Evolutionary conservation across 345 rosid species (phyloP).

Genomic region (Eucalyptus pauciflora): DNA sequence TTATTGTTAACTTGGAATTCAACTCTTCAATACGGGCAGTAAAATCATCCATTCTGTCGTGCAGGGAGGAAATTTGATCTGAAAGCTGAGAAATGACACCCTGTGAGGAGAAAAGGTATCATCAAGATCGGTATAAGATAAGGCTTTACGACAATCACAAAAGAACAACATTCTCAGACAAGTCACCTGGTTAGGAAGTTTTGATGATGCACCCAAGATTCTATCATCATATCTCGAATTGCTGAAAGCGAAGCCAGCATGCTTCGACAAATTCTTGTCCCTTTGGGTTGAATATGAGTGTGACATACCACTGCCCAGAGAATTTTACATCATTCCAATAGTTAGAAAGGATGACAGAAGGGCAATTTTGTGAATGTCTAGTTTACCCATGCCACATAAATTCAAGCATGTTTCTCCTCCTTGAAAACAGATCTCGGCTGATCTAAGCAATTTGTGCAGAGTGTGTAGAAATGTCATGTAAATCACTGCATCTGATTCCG

Average conservation of each 20-base stretch:
- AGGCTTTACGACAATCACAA: not conserved
- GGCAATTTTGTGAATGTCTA: not conserved
- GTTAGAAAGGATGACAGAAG: not conserved
- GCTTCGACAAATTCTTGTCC: slow-evolving; percentile 54
- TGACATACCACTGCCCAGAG: slow-evolving; percentile 61
- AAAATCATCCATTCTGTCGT: slow-evolving; percentile 93
- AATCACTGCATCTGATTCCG: not conserved
- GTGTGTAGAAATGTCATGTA: not conserved
- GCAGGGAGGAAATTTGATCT: slow-evolving; percentile 77
- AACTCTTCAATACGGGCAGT: slow-evolving; percentile 66
- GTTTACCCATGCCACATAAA: not conserved
- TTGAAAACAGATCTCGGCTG: not conserved
- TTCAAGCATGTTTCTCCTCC: not conserved
- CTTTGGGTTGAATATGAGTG: slow-evolving; percentile 81
- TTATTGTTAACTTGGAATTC: slow-evolving; percentile 44
- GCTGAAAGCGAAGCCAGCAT: slow-evolving; percentile 20
- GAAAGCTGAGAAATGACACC: slow-evolving; percentile 75
- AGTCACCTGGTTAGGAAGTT: slow-evolving; percentile 47
- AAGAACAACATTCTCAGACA: not conserved
- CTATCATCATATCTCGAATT: slow-evolving; percentile 35
- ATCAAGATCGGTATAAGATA: not conserved
- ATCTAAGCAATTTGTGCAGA: not conserved
- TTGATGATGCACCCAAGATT: slow-evolving; percentile 28
- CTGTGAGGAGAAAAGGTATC: slow-evolving; percentile 10
- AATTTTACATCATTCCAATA: not conserved